These are phyloP conservation scores for Pachyrhizus erosus DNA, from an alignment of 306 rosid genomes.

Conservation along the genomic window DNA sequence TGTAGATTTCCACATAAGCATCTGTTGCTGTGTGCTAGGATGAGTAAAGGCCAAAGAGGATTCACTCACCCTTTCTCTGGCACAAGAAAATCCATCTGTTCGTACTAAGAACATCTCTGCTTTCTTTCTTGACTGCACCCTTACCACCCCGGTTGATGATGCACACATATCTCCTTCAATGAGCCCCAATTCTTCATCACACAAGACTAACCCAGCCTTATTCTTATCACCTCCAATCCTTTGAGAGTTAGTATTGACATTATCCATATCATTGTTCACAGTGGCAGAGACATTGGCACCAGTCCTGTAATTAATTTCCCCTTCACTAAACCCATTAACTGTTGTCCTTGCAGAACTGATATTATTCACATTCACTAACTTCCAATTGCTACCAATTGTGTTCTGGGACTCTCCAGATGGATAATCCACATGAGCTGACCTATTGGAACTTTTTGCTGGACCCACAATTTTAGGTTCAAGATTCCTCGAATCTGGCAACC, in stretches of 20 bases:
- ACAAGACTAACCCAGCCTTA: slow-evolving; percentile 49
- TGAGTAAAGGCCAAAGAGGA: slow-evolving; percentile 97
- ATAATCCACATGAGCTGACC: slow-evolving; percentile 45
- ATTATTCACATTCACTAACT: slow-evolving; percentile 46
- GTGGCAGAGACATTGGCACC: slow-evolving; percentile 38
- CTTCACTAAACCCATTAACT: slow-evolving; percentile 58
- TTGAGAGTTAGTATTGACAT: slow-evolving; percentile 46
- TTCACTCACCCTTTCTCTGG: slow-evolving; percentile 93
- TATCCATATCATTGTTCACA: slow-evolving; percentile 41
- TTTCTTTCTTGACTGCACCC: slow-evolving; percentile 96
- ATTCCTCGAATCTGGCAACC: slow-evolving; percentile 50
- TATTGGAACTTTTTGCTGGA: slow-evolving; percentile 56
- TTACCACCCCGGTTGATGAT: slow-evolving; percentile 96
- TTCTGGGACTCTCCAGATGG: slow-evolving; percentile 45
- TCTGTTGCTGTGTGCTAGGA: slow-evolving; percentile 98
- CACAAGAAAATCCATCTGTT: slow-evolving; percentile 92
- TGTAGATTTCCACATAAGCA: slow-evolving; percentile 98
- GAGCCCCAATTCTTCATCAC: slow-evolving; percentile 58
- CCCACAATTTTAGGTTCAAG: slow-evolving; percentile 46
- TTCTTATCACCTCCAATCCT: slow-evolving; percentile 49
- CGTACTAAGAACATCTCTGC: slow-evolving; percentile 98
- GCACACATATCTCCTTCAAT: slow-evolving; percentile 91
- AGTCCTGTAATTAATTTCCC: slow-evolving; percentile 40
- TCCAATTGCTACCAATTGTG: slow-evolving; percentile 50
- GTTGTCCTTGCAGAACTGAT: slow-evolving; percentile 52